Evolutionary conservation across 441 rosid species (phyloP).

Genomic region (Populus trichocarpa): DNA sequence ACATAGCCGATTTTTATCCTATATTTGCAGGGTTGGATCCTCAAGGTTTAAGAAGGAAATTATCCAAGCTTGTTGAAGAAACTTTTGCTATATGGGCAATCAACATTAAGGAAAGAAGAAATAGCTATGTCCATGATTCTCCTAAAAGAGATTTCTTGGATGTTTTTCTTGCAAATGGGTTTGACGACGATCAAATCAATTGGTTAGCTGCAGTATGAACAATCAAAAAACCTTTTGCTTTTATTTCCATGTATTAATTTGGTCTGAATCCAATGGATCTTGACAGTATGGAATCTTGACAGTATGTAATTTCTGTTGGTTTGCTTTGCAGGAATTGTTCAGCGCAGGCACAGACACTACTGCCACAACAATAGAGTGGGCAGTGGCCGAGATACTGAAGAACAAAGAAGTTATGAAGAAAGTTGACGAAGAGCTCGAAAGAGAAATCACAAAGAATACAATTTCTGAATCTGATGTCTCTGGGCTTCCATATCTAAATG

Average conservation of each 20-base stretch:
- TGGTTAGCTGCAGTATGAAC: conserved; percentile 21
- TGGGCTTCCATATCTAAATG: conserved; percentile 38
- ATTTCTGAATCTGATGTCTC: conserved; percentile 31
- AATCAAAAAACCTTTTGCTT: neutral
- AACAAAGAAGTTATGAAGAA: conserved; percentile 38
- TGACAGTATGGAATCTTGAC: neutral
- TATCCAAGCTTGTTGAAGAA: neutral
- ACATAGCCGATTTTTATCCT: conserved; percentile 33
- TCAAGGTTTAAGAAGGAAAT: conserved; percentile 27
- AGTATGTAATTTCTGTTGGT: neutral
- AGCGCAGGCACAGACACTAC: conserved; percentile 58
- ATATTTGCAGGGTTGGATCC: conserved; percentile 25
- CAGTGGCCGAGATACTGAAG: conserved; percentile 49
- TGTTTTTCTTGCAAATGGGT: conserved; percentile 26
- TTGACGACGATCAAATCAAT: conserved; percentile 28
- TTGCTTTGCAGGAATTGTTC: conserved; percentile 50
- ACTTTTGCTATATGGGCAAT: conserved; percentile 22
- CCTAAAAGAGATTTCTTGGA: conserved; percentile 26
- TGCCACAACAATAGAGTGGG: conserved; percentile 50
- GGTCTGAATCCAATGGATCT: neutral
- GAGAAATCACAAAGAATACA: conserved; percentile 21
- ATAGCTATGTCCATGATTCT: conserved; percentile 1
- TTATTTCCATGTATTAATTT: neutral
- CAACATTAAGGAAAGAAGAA: conserved; percentile 27
- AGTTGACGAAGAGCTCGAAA: conserved; percentile 39